These are phyloP conservation scores for Blastocystis sp. DNA, from an alignment of 352 stramenopile genomes.

Conservation along the genomic window DNA sequence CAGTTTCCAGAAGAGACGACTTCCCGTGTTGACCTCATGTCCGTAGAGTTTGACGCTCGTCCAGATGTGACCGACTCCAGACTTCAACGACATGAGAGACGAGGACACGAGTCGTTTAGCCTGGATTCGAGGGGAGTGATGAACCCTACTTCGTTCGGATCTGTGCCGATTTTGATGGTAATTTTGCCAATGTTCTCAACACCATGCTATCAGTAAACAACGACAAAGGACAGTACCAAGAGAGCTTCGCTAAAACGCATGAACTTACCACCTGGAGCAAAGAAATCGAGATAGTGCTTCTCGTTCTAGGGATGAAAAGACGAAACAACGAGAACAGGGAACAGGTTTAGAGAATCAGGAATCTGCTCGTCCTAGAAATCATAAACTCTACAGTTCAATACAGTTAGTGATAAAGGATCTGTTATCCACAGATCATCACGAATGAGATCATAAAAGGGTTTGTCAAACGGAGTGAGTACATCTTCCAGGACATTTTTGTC, in stretches of 20 bases:
- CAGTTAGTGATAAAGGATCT: not conserved
- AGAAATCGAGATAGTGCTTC: not conserved
- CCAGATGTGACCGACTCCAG: constrained; percentile 10
- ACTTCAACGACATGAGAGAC: not conserved
- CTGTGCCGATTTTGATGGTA: not conserved
- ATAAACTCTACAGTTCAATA: not conserved
- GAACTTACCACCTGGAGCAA: constrained; percentile 34
- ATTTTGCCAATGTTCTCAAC: constrained; percentile 16
- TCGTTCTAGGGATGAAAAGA: not conserved
- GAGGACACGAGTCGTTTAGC: not conserved
- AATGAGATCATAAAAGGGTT: constrained; percentile 45
- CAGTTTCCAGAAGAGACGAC: constrained; percentile 35
- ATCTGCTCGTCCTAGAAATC: constrained; percentile 33
- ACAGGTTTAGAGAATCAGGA: constrained; percentile 49
- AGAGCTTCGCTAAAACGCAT: constrained; percentile 4
- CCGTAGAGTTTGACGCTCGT: constrained; percentile 48
- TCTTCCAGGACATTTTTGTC: constrained; percentile 29
- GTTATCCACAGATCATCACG: constrained; percentile 35
- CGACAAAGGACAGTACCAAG: not conserved
- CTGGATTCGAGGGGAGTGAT: not conserved
- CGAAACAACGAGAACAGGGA: not conserved
- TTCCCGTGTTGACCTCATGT: constrained; percentile 37
- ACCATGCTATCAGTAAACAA: not conserved
- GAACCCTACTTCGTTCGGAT: not conserved
- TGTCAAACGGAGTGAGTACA: not conserved